Evolutionary conservation across 768 basidiomycete genomes (phyloP).

Genomic region (Leccinum longicurvipes): DNA sequence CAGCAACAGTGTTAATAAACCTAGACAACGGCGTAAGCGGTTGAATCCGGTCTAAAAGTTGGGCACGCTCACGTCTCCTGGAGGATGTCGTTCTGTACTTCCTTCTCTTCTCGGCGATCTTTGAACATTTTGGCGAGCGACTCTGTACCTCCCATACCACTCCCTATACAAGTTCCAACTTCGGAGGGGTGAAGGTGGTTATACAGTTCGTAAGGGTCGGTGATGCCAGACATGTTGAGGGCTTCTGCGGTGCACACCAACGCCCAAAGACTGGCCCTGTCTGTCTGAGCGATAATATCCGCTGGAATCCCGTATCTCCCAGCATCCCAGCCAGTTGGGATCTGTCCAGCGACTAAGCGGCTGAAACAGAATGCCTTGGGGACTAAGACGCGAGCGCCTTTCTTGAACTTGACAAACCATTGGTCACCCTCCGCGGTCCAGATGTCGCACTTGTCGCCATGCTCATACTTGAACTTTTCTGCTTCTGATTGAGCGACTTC

Average conservation of each 20-base stretch:
- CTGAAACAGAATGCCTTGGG: constrained; percentile 96
- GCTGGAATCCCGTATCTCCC: constrained; percentile 95
- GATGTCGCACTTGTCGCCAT: constrained; percentile 93
- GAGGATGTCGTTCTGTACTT: constrained; percentile 96
- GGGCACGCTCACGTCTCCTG: constrained; percentile 83
- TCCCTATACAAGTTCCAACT: constrained; percentile 90
- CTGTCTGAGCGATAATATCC: constrained; percentile 92
- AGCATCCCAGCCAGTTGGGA: constrained; percentile 97
- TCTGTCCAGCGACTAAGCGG: constrained; percentile 91
- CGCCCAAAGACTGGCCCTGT: constrained; percentile 92
- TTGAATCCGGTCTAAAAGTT: background rate
- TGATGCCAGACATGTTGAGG: constrained; percentile 94
- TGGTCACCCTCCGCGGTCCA: constrained; percentile 92
- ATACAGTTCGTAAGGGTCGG: constrained; percentile 97
- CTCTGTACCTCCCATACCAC: constrained; percentile 95
- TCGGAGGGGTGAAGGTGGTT: constrained; percentile 96
- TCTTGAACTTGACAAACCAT: constrained; percentile 99
- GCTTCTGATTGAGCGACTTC: constrained; percentile 92
- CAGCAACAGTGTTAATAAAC: constrained; percentile 98
- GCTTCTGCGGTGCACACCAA: constrained; percentile 93
- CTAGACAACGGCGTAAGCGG: constrained; percentile 36
- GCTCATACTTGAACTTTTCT: constrained; percentile 92
- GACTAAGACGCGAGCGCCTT: constrained; percentile 87
- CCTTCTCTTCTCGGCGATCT: constrained; percentile 95
- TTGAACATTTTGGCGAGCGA: constrained; percentile 97